Conservation (phyloP, 2,329 filamentous ascomycete genomes). For the Lasiodiplodia citricola region DNA sequence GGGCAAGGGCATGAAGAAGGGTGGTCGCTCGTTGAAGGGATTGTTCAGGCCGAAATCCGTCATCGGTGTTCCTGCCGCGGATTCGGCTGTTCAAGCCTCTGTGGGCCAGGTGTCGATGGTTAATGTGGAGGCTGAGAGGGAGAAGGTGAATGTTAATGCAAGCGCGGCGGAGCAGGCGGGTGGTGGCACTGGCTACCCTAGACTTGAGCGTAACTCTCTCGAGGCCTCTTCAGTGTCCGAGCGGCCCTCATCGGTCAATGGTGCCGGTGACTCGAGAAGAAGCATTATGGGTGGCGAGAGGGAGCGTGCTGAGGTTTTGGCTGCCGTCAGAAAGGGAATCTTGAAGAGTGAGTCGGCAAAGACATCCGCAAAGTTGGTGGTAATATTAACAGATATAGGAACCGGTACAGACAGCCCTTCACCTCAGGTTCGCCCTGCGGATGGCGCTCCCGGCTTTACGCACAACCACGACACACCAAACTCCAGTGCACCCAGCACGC, state of each 20-base stretch:
- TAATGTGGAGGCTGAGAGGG: conserved; percentile 90
- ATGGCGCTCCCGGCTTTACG: conserved; percentile 56
- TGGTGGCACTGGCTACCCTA: conserved; percentile 81
- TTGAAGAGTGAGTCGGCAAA: conserved; percentile 74
- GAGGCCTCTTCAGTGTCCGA: conserved; percentile 59
- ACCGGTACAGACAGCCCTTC: conserved; percentile 70
- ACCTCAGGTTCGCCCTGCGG: conserved; percentile 68
- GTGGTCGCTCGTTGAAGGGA: conserved; percentile 86
- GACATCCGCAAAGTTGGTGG: neutral
- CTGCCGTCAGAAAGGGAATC: conserved; percentile 93
- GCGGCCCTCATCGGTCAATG: conserved; percentile 52
- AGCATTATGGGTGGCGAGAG: conserved; percentile 90
- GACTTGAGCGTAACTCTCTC: conserved; percentile 80
- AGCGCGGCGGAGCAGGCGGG: conserved; percentile 70
- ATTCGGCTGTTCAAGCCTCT: conserved; percentile 69
- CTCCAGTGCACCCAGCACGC: conserved; percentile 87
- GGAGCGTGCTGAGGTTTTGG: conserved; percentile 88
- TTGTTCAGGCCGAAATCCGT: conserved; percentile 95
- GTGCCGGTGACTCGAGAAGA: conserved; percentile 66
- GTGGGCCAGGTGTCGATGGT: conserved; percentile 92
- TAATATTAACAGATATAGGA: conserved; percentile 45
- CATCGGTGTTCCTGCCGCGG: conserved; percentile 75
- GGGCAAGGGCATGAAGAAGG: conserved; percentile 98
- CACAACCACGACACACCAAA: conserved; percentile 74
- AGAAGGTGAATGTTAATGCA: conserved; percentile 77